Conservation (phyloP, 1,284 basidiomycete species). For the Irpex sp. region DNA sequence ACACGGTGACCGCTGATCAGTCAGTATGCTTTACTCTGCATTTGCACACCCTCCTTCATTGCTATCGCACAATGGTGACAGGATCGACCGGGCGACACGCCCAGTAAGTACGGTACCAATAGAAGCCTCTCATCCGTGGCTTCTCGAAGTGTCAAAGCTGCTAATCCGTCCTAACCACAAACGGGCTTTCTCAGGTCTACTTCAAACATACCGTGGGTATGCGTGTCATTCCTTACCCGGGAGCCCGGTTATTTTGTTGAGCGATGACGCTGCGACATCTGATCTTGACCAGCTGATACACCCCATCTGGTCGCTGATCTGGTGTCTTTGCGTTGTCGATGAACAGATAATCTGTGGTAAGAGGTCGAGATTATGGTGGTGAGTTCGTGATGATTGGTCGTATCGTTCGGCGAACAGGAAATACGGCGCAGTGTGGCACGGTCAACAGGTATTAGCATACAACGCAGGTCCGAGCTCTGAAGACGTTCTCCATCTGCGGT, state of each 20-base stretch:
- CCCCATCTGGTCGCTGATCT: neutral
- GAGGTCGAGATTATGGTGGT: neutral
- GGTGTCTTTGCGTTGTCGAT: neutral
- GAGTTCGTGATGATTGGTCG: neutral
- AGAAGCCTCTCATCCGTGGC: neutral
- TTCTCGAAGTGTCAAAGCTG: neutral
- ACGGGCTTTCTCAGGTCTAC: neutral
- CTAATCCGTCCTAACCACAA: neutral
- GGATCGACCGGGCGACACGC: neutral
- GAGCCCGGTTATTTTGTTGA: neutral
- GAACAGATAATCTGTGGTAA: neutral
- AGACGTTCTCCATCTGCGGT: no score
- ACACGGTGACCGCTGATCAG: neutral
- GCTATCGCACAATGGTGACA: neutral
- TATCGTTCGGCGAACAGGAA: neutral
- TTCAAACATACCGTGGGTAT: neutral
- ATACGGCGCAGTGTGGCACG: no score
- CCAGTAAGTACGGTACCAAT: neutral
- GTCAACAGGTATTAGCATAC: no score
- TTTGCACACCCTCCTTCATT: neutral
- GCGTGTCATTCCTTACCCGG: neutral
- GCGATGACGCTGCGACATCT: neutral
- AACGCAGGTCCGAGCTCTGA: no score
- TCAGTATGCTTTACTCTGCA: neutral
- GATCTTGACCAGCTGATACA: neutral